A percentile compares a stretch with the other conserved stretches of the same genome.
These are phyloP conservation scores for Penicillium griseofulvum DNA, from an alignment of 2,329 filamentous ascomycete genomes.

Conservation along the genomic window DNA sequence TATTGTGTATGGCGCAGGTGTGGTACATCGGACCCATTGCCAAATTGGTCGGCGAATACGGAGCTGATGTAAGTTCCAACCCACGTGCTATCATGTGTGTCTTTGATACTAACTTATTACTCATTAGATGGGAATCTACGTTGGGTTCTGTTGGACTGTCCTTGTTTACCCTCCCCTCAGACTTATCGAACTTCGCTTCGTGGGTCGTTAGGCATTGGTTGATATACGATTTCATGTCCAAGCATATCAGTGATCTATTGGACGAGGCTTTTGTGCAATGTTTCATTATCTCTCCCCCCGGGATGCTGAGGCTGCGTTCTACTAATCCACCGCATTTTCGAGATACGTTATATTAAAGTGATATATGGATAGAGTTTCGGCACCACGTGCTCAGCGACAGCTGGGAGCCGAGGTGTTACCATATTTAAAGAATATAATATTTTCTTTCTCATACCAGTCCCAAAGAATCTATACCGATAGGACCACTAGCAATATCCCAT, in stretches of 20 bases:
- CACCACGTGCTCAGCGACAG: not conserved
- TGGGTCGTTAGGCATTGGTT: conserved; percentile 41
- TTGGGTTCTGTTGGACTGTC: conserved; percentile 60
- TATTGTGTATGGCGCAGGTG: conserved; percentile 67
- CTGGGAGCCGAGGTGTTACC: too few relatives aligned
- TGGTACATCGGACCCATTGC: conserved; percentile 68
- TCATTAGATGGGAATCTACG: conserved; percentile 55
- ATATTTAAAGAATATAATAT: not conserved
- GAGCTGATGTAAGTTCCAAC: conserved; percentile 52
- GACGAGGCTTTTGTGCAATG: not conserved
- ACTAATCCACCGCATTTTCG: not conserved
- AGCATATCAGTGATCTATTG: not conserved
- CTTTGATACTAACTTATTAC: conserved; percentile 10
- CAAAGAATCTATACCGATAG: not conserved
- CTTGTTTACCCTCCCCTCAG: conserved; percentile 57
- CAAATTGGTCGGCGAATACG: conserved; percentile 55
- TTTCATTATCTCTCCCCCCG: not conserved
- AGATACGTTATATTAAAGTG: not conserved
- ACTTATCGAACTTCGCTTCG: conserved; percentile 51
- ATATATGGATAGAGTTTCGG: not conserved
- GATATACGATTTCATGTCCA: not conserved
- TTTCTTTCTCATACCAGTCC: not conserved
- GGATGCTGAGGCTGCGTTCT: not conserved
- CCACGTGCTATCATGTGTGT: not conserved
- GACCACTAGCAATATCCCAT: too few relatives aligned